Conservation (phyloP, 2,329 filamentous ascomycete species). For the Ophiostoma montium region DNA sequence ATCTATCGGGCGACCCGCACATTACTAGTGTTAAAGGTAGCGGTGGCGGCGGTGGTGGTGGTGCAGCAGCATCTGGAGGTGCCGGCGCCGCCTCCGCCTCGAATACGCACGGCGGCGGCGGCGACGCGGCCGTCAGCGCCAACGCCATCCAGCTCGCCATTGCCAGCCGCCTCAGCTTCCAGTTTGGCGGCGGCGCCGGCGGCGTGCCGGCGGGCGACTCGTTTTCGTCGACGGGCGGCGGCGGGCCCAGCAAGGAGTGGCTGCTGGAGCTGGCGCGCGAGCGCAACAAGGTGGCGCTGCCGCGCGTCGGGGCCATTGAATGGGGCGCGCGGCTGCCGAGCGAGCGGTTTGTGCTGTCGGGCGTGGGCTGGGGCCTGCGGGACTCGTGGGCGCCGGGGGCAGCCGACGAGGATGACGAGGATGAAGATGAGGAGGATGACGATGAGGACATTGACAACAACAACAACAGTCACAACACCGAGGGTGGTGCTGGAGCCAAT, state of each 20-base stretch:
- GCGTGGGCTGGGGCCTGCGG: slow-evolving; percentile 49
- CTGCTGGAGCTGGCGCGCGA: slow-evolving; percentile 60
- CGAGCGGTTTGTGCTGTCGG: slow-evolving; percentile 54
- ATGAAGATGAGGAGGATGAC: slow-evolving; percentile 30
- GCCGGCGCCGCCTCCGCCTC: no score
- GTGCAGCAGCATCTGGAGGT: slow-evolving; percentile 5
- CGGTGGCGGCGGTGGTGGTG: slow-evolving; percentile 36
- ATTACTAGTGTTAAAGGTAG: slow-evolving; percentile 41
- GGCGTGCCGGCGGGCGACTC: slow-evolving; percentile 24
- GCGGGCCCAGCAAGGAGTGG: slow-evolving; percentile 57
- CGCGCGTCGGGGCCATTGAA: slow-evolving; percentile 47
- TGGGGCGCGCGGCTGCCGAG: slow-evolving; percentile 54
- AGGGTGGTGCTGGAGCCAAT: slow-evolving; percentile 20
- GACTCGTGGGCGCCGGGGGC: slow-evolving; percentile 38
- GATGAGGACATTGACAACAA: slow-evolving; percentile 21
- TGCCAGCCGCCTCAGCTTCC: slow-evolving; percentile 50
- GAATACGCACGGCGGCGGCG: no score
- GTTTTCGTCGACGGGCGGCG: slow-evolving; percentile 9
- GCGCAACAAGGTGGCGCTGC: slow-evolving; percentile 52
- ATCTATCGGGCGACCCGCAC: slow-evolving; percentile 56
- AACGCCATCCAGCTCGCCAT: slow-evolving; percentile 63
- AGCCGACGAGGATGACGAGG: slow-evolving; percentile 29
- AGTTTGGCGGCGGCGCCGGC: slow-evolving; percentile 45
- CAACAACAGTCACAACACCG: slow-evolving; percentile 16
- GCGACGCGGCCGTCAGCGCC: slow-evolving; percentile 44